Evolutionary conservation across 1,139 yeast genomes (phyloP).

Genomic region (Pichia sp.): DNA sequence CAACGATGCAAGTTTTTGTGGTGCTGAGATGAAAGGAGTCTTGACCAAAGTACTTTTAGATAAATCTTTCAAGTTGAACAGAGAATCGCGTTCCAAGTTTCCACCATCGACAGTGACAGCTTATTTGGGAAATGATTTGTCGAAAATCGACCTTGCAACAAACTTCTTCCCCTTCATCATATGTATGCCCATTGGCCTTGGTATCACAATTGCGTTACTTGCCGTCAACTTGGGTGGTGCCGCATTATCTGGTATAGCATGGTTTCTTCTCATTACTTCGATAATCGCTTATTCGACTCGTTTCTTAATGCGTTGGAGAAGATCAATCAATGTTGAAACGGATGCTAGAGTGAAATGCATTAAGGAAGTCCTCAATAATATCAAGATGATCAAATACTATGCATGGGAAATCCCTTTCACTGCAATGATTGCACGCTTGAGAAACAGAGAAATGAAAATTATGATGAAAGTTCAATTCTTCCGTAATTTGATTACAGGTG

Average conservation of each 20-base stretch:
- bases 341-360: constrained; percentile 38
- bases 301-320: constrained; percentile 32
- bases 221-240: constrained; percentile 67
- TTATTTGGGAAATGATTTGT: constrained; percentile 69
- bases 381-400: constrained; percentile 43
- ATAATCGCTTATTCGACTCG: constrained; percentile 25
- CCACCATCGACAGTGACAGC: constrained; percentile 68
- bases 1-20: constrained; percentile 53
- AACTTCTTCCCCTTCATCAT: constrained; percentile 62
- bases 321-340: constrained; percentile 33
- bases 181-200: constrained; percentile 55
- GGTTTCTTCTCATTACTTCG: constrained; percentile 24
- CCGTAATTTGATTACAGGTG: constrained; percentile 37
- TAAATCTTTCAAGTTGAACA: constrained; percentile 57
- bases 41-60: constrained; percentile 58
- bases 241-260: constrained; percentile 36
- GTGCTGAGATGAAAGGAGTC: constrained; percentile 62
- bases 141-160: constrained; percentile 71
- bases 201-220: constrained; percentile 55
- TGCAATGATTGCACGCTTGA: constrained; percentile 30
- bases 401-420: constrained; percentile 49
- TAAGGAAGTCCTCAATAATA: constrained; percentile 40
- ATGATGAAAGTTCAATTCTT: constrained; percentile 39
- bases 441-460: constrained; percentile 38
- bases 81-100: constrained; percentile 51